phyloP scores from a whole-genome alignment of 169 alveolate species.

The Cyclospora cayetanensis region DNA sequence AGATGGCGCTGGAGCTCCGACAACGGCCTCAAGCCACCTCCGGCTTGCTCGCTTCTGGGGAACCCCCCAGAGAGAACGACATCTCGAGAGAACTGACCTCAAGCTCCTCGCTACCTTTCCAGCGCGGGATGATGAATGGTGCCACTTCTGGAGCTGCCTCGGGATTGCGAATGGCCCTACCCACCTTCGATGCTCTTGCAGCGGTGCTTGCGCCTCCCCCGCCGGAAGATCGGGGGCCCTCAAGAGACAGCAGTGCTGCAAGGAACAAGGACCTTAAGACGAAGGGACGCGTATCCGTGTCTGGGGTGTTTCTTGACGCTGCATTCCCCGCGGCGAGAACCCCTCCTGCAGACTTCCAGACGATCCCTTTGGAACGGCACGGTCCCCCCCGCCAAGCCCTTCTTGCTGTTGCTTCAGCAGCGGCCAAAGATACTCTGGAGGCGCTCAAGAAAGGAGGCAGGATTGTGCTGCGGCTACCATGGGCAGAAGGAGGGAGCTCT shows the following conservation, averaged over 20 bases:
- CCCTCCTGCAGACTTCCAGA: background rate
- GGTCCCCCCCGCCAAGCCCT: background rate
- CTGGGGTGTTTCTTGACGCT: background rate
- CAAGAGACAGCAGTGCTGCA: background rate
- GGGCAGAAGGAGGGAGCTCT: background rate
- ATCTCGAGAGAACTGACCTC: too few species aligned
- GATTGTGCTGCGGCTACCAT: background rate
- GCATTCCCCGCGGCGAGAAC: background rate
- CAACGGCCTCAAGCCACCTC: background rate
- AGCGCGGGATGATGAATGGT: too few species aligned
- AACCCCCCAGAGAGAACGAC: too few species aligned
- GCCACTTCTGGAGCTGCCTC: background rate
- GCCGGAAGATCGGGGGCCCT: background rate
- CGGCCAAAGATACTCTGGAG: background rate
- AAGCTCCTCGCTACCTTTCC: too few species aligned
- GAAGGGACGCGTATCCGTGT: background rate
- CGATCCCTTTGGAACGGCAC: background rate
- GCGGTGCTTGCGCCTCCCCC: background rate
- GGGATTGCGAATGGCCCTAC: background rate
- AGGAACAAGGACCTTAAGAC: background rate
- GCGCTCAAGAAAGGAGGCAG: background rate
- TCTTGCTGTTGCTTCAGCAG: slow-evolving; percentile 8
- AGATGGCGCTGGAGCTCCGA: background rate
- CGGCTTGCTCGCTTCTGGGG: background rate
- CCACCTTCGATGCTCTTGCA: background rate